These are phyloP conservation scores for Brettanomyces naardenensis DNA, from an alignment of 805 yeast genomes.

Conservation along the genomic window DNA sequence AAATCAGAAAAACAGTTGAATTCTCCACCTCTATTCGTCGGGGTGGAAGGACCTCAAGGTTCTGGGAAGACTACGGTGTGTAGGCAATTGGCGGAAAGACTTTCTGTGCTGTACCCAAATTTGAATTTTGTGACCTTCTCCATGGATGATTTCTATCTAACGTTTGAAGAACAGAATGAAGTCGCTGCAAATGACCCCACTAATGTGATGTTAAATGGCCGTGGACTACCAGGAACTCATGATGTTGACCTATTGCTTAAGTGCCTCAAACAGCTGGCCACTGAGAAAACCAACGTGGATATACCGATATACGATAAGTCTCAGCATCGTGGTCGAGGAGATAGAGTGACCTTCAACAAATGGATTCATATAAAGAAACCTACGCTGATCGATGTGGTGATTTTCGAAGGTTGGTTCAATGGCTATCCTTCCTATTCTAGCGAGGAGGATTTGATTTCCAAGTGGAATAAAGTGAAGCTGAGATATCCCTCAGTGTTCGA, in stretches of 20 bases:
- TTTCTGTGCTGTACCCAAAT: conserved; percentile 29
- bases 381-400: conserved; percentile 49
- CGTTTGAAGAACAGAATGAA: conserved; percentile 48
- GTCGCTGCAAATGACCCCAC: conserved; percentile 33
- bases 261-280: conserved; percentile 27
- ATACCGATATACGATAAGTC: conserved; percentile 80
- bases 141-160: conserved; percentile 80
- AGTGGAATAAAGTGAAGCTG: conserved; percentile 20
- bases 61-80: conserved; percentile 66
- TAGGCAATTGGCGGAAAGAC: conserved; percentile 26
- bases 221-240: conserved; percentile 95
- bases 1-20: conserved; percentile 11
- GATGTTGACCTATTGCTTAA: conserved; percentile 44
- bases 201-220: conserved; percentile 47
- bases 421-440: conserved; percentile 51
- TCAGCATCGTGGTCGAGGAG: conserved; percentile 66
- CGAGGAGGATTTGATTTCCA: conserved; percentile 19
- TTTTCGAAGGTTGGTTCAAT: conserved; percentile 92
- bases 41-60: conserved; percentile 71
- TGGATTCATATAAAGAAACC: conserved; percentile 29
- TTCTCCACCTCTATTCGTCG: conserved; percentile 34
- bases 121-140: conserved; percentile 46
- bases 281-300: conserved; percentile 21
- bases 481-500: conserved; percentile 14
- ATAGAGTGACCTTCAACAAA: conserved; percentile 37